Percentiles rank a stretch among this genome's conserved stretches.
These are phyloP conservation scores for Talaromyces sp. DNA, from an alignment of 2,329 filamentous ascomycete species.

Conservation along the genomic window DNA sequence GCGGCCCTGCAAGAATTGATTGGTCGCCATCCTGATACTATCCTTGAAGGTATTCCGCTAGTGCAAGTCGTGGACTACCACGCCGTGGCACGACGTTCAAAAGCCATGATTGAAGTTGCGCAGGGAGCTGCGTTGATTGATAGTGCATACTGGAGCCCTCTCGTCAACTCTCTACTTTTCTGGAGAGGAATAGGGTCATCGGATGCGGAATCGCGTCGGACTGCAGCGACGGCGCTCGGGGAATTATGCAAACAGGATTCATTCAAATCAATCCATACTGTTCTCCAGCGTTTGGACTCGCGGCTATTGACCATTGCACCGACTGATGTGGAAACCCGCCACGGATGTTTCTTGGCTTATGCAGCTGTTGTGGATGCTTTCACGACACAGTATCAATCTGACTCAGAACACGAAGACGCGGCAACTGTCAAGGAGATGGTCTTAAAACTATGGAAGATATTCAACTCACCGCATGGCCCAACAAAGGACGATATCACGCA, in stretches of 20 bases:
- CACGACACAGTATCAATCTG: conserved; percentile 20
- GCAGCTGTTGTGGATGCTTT: conserved; percentile 33
- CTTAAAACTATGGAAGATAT: conserved; percentile 40
- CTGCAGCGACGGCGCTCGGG: conserved; percentile 70
- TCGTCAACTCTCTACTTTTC: conserved; percentile 69
- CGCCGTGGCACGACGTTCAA: conserved; percentile 79
- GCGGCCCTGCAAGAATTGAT: conserved; percentile 92
- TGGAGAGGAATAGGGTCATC: conserved; percentile 88
- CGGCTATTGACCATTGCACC: conserved; percentile 40
- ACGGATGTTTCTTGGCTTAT: conserved; percentile 46
- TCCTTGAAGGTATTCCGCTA: conserved; percentile 76
- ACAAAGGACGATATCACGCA: conserved; percentile 42
- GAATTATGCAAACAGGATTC: conserved; percentile 35
- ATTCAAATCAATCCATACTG: conserved; percentile 32
- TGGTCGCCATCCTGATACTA: conserved; percentile 83
- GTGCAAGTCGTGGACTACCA: conserved; percentile 94
- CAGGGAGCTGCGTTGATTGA: conserved; percentile 66
- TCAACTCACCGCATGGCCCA: conserved; percentile 34
- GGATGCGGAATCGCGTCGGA: conserved; percentile 70
- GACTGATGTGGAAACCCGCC: conserved; percentile 44
- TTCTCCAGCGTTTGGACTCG: conserved; percentile 35
- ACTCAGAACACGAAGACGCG: conserved; percentile 26
- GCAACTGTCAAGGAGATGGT: conserved; percentile 31
- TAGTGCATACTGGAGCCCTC: conserved; percentile 62
- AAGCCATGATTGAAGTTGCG: conserved; percentile 77